These are phyloP conservation scores for Zasmidium angulare DNA, from an alignment of 2,329 filamentous ascomycete species.

Conservation along the genomic window DNA sequence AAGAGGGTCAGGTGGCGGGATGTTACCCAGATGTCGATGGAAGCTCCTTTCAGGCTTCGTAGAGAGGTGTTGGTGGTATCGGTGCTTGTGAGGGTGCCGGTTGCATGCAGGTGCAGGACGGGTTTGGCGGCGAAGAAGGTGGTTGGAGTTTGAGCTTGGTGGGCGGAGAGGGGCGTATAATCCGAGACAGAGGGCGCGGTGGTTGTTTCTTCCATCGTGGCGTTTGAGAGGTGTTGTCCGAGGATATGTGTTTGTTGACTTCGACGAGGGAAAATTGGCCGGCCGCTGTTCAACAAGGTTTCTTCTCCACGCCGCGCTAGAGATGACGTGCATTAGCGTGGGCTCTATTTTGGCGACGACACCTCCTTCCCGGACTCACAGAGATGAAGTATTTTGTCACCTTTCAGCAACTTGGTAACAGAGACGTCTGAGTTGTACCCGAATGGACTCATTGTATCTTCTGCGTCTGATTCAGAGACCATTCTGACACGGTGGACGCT, in stretches of 20 bases:
- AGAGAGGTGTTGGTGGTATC: slow-evolving; percentile 57
- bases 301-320: no score
- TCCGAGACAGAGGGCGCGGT: slow-evolving; percentile 7
- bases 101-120: slow-evolving; percentile 64
- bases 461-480: no score
- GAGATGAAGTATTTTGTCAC: no score
- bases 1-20: slow-evolving; percentile 64
- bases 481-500: no score
- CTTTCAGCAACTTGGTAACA: no score
- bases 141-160: slow-evolving; percentile 69
- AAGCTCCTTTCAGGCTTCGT: slow-evolving; percentile 29
- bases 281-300: neutral
- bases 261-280: no score
- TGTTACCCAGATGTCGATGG: slow-evolving; percentile 49
- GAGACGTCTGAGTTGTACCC: no score
- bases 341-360: no score
- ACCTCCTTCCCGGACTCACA: no score
- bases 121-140: slow-evolving; percentile 72
- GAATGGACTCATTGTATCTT: no score
- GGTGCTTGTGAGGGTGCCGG: slow-evolving; percentile 53
- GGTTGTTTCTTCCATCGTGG: slow-evolving; percentile 1
- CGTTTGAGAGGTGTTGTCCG: neutral
- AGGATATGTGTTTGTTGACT: neutral
- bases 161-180: slow-evolving; percentile 66
- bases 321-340: no score